Percentiles rank a stretch among this genome's conserved stretches.
Evolutionary conservation across 345 rosid genomes (phyloP).

Genomic region (Populus euphratica): DNA sequence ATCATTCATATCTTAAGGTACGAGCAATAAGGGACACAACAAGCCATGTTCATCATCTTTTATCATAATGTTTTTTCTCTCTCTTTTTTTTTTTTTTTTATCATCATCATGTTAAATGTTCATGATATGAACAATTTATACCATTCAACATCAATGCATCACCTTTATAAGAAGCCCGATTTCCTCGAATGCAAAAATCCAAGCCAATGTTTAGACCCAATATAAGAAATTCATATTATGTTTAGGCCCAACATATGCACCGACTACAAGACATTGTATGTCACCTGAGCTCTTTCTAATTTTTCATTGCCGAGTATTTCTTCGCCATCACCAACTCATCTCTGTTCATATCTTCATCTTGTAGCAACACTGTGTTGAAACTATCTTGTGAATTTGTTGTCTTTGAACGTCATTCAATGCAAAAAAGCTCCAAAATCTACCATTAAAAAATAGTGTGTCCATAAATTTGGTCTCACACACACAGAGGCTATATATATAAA

Average conservation of each 20-base stretch:
- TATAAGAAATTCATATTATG: not conserved
- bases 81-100: too few relatives aligned
- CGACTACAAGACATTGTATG: not conserved
- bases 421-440: not conserved
- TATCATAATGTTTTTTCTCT: too few relatives aligned
- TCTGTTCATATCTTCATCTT: slow-evolving; percentile 7
- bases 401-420: not conserved
- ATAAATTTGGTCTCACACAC: not conserved
- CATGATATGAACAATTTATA: too few relatives aligned
- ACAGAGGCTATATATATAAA: too few relatives aligned
- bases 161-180: not conserved
- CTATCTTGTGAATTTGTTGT: slow-evolving; percentile 15
- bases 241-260: too few relatives aligned
- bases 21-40: too few relatives aligned
- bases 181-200: not conserved
- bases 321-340: slow-evolving; percentile 2
- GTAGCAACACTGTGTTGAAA: slow-evolving; percentile 5
- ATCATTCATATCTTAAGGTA: too few relatives aligned
- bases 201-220: not conserved
- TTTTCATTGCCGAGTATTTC: slow-evolving; percentile 16
- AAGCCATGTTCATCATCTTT: too few relatives aligned
- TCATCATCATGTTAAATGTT: too few relatives aligned
- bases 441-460: too few relatives aligned
- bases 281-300: not conserved
- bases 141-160: not conserved